Evolutionary conservation across 805 yeast species (phyloP).

Genomic region (Zygoascus flipseniorum): DNA sequence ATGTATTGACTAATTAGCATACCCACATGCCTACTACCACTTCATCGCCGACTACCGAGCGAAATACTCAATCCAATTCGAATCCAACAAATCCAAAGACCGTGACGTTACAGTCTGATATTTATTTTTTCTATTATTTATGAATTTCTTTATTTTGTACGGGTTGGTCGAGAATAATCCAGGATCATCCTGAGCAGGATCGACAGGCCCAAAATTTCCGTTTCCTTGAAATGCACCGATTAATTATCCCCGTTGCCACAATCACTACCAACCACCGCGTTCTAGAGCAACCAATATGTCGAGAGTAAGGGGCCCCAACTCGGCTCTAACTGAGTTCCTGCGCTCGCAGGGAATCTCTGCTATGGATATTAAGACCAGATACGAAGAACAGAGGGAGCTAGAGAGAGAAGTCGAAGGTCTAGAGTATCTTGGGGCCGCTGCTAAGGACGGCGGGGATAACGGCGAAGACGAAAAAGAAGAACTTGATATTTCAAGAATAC

Average conservation of each 20-base stretch:
- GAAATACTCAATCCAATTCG: too few relatives aligned
- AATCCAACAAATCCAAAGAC: too few relatives aligned
- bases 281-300: slow-evolving; percentile 1
- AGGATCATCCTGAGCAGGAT: too few relatives aligned
- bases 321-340: slow-evolving; percentile 83
- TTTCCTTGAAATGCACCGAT: too few relatives aligned
- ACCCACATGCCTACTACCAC: too few relatives aligned
- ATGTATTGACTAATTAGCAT: too few relatives aligned
- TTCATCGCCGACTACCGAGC: too few relatives aligned
- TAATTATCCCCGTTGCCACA: background rate
- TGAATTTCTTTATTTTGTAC: too few relatives aligned
- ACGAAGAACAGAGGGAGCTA: slow-evolving; percentile 11
- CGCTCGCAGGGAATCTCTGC: slow-evolving; percentile 81
- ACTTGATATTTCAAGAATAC: slow-evolving; percentile 26
- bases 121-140: too few relatives aligned
- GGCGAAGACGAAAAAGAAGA: slow-evolving; percentile 29
- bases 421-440: slow-evolving; percentile 14
- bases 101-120: too few relatives aligned
- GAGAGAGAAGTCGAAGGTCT: slow-evolving; percentile 19
- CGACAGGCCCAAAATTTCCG: too few relatives aligned
- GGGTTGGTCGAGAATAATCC: too few relatives aligned
- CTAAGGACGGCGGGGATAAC: slow-evolving; percentile 27
- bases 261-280: background rate
- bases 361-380: slow-evolving; percentile 50
- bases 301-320: slow-evolving; percentile 32